Base-by-base conservation (phyloP, 2,329 filamentous ascomycete genomes). In the Mycosphaerella sp. region DNA sequence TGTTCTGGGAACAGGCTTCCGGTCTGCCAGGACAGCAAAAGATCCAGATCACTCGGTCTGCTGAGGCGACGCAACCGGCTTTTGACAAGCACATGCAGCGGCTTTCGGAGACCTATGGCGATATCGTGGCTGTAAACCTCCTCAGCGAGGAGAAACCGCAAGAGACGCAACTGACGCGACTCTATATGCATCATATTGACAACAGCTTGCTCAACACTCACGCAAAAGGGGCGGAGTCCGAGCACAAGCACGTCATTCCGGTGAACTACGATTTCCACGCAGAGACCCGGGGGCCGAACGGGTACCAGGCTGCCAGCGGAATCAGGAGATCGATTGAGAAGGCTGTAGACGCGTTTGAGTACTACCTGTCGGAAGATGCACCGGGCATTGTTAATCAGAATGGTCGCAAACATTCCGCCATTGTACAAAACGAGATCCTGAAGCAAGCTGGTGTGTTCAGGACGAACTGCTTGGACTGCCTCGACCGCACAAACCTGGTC, bases 181-280 rank as follows among this genome's bases (percentile, higher is more conserved):
- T 87, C 56, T 98, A 93, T 70, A 83, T 85, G 51, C 80, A 85
- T 57, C 92, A 93, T 59, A 82, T 96, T 55, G 76, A 74, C 17
- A 80, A 86, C 65, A 93, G 84, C 60, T 82, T 87, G 0, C 72
- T 95, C n/a, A 86, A 85, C 61, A 65, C 70, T 17, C 73, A 75
- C 23, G 60, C 59, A 10, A 54, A 62, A 32, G 75, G 77, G 29
- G 77, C 64, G 8, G 73, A 74, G 38, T 55, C 51, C 17, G 87
- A 89, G 56, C 88, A 92, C 65, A 81, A 86, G 45, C 78, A 96
- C 38, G 73, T 97, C 31, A 81, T 81, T 58, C 80, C 86, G 55
- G 95, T 92, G 1, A 89, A 95, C 66, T 98, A 93, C 67, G 93
- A 98, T 71, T 97, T 98, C 56, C 91, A 97, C 67, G 92, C 91